Conservation (phyloP, 208 protist genomes). For the Crithidia mellificae region DNA sequence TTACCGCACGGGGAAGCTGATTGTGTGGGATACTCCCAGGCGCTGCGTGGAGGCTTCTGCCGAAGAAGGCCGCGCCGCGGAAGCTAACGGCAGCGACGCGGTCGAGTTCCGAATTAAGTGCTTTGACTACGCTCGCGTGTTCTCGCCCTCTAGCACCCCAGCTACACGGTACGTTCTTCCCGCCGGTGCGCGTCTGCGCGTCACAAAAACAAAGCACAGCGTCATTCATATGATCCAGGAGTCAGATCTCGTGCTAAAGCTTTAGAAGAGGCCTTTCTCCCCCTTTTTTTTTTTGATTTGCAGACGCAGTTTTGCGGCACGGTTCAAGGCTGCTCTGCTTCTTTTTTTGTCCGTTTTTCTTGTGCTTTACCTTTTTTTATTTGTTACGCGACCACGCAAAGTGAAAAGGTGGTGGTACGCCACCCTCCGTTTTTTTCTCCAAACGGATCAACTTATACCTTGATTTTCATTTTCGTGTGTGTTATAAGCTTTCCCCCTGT, state of each 20-base stretch:
- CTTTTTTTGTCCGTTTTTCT: too few relatives aligned
- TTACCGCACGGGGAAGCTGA: neutral
- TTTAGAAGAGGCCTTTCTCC: neutral
- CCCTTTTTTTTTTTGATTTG: too few relatives aligned
- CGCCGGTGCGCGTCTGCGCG: constrained; percentile 1
- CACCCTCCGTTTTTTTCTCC: too few relatives aligned
- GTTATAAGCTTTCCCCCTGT: too few relatives aligned
- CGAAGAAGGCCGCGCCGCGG: neutral
- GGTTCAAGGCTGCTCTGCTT: too few relatives aligned
- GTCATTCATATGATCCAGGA: neutral
- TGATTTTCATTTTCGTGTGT: too few relatives aligned
- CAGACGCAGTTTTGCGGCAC: too few relatives aligned
- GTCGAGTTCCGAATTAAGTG: neutral
- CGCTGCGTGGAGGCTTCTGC: neutral
- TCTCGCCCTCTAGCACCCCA: too few relatives aligned
- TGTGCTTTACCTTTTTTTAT: too few relatives aligned
- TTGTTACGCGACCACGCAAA: too few relatives aligned
- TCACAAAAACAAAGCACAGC: neutral
- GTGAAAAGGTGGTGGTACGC: too few relatives aligned
- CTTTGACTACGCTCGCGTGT: neutral
- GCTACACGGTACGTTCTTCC: neutral
- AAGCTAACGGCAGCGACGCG: neutral
- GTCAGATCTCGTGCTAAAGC: neutral
- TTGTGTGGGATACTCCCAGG: neutral
- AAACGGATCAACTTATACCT: too few relatives aligned